A percentile compares a stretch with the other conserved stretches of the same genome.
Evolutionary conservation across 371 early-diverging fungal genomes (phyloP).

Genomic region (Batkoa obscura): DNA sequence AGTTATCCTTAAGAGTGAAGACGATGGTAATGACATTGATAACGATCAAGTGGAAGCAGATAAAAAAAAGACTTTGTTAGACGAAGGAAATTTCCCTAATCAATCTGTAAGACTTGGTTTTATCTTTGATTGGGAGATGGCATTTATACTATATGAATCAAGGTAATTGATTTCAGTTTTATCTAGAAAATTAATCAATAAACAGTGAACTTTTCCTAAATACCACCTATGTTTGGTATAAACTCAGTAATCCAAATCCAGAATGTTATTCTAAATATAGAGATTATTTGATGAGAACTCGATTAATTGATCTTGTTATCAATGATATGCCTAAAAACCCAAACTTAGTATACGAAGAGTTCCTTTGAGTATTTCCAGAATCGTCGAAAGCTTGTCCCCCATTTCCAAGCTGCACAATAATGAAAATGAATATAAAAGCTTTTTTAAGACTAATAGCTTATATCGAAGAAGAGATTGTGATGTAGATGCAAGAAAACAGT

Average conservation of each 20-base stretch:
- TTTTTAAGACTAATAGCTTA: constrained; percentile 11
- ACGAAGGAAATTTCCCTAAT: not conserved
- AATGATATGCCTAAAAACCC: constrained; percentile 7
- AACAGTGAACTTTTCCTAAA: constrained; percentile 22
- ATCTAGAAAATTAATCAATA: not conserved
- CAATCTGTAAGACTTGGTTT: constrained; percentile 17
- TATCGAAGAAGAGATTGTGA: constrained; percentile 13
- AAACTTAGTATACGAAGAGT: constrained; percentile 11
- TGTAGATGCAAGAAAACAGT: constrained; percentile 10
- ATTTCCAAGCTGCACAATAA: not conserved
- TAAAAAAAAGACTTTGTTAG: constrained; percentile 6
- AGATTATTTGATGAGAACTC: constrained; percentile 16
- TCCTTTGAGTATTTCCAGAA: constrained; percentile 10
- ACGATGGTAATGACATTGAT: constrained; percentile 13
- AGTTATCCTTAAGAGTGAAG: too few species aligned
- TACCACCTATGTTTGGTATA: constrained; percentile 26
- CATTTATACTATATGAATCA: constrained; percentile 12
- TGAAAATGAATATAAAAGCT: constrained; percentile 10
- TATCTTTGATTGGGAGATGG: constrained; percentile 20
- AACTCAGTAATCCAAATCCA: constrained; percentile 16
- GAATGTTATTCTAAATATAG: constrained; percentile 13
- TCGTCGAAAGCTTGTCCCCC: constrained; percentile 5
- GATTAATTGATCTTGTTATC: constrained; percentile 19
- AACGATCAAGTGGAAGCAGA: constrained; percentile 2
- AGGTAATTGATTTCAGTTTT: constrained; percentile 1